Evolutionary conservation across 202 grass and related monocot genomes (phyloP).

Genomic region (Hordeum pubiflorum): DNA sequence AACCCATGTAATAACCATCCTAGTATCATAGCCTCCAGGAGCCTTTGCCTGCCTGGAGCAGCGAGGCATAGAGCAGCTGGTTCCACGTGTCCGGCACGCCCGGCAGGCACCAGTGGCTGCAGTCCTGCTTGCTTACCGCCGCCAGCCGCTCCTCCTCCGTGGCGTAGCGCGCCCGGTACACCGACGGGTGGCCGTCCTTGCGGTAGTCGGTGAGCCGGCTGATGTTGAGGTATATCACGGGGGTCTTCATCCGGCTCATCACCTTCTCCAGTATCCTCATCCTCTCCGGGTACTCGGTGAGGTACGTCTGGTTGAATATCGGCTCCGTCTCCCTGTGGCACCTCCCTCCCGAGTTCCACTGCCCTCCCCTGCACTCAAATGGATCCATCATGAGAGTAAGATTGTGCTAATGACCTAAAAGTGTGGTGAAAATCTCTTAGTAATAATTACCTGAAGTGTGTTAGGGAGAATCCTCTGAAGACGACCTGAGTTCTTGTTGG

Average conservation of each 20-base stretch:
- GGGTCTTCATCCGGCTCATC: conserved; percentile 60
- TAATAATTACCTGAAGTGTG: conserved; percentile 64
- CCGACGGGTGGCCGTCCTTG: conserved; percentile 83
- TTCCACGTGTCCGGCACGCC: conserved; percentile 81
- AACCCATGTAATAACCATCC: background rate
- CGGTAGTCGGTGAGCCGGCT: conserved; percentile 77
- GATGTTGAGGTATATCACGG: conserved; percentile 88
- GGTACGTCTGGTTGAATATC: conserved; percentile 68
- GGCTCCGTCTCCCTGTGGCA: conserved; percentile 80
- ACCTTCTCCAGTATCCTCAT: conserved; percentile 63
- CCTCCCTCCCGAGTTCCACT: conserved; percentile 78
- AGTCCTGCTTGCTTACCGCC: conserved; percentile 57
- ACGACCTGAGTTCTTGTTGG: conserved; percentile 68
- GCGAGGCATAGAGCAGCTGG: conserved; percentile 66
- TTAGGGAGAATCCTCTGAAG: conserved; percentile 74
- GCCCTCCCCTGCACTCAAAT: conserved; percentile 59
- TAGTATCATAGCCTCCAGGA: conserved; percentile 42
- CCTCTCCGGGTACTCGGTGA: conserved; percentile 65
- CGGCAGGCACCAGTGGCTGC: conserved; percentile 83
- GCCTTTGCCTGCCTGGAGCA: conserved; percentile 62
- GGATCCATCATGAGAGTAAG: background rate
- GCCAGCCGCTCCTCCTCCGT: conserved; percentile 53
- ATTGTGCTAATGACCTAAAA: background rate
- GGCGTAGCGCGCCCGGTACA: conserved; percentile 52
- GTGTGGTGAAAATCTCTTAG: background rate